Percentiles rank a stretch among this genome's conserved stretches.
phyloP scores from a whole-genome alignment of 2,329 filamentous ascomycete genomes.

The Colletotrichum brevisporum region DNA sequence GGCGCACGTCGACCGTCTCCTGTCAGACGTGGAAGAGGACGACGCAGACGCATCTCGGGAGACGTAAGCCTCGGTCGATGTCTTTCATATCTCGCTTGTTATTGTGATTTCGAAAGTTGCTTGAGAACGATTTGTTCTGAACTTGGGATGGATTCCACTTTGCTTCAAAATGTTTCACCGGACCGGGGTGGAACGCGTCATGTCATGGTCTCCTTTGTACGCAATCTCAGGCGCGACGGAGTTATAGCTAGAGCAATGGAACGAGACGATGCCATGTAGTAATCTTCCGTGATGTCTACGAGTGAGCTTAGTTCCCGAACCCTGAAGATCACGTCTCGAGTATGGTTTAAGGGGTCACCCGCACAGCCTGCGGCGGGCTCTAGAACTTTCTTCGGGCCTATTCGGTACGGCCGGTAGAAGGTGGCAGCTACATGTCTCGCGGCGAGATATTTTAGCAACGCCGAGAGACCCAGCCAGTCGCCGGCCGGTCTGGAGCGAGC shows the following conservation, averaged over 20 bases:
- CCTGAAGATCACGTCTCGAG: conserved; percentile 1
- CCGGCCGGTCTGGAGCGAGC: too few relatives aligned
- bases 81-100: background rate
- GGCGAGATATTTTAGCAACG: too few relatives aligned
- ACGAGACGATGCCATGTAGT: background rate
- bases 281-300: background rate
- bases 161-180: conserved; percentile 8
- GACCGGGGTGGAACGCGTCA: conserved; percentile 1
- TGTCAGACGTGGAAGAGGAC: background rate
- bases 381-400: background rate
- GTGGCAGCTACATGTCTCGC: background rate
- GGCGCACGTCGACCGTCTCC: conserved; percentile 4
- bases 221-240: conserved; percentile 2
- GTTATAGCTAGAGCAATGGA: conserved; percentile 14
- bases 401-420: background rate
- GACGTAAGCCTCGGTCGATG: background rate
- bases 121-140: conserved; percentile 1
- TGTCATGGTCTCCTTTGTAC: conserved; percentile 7
- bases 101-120: background rate
- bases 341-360: background rate
- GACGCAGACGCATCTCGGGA: background rate
- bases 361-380: background rate
- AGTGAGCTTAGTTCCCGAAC: background rate
- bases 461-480: too few relatives aligned
- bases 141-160: background rate